These are phyloP conservation scores for Garcileccinum viscosum DNA, from an alignment of 1,284 basidiomycete genomes.

Conservation along the genomic window DNA sequence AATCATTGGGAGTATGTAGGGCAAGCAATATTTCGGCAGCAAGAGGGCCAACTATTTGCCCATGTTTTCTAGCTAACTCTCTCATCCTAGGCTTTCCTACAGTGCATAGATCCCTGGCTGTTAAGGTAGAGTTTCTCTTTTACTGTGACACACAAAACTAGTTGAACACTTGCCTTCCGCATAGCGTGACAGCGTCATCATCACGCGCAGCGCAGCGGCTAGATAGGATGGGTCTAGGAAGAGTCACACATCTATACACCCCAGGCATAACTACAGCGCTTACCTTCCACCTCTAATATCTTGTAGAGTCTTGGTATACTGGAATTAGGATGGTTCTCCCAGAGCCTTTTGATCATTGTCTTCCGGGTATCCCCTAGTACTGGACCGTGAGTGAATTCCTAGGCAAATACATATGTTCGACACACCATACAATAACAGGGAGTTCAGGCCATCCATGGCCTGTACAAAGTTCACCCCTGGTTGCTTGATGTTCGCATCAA, in stretches of 20 bases:
- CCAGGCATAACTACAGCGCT: neutral
- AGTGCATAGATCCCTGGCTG: slow-evolving; percentile 11
- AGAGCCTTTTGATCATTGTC: slow-evolving; percentile 17
- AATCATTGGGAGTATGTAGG: slow-evolving; percentile 10
- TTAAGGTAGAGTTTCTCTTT: neutral
- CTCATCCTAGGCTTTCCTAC: slow-evolving; percentile 12
- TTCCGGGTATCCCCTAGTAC: slow-evolving; percentile 19
- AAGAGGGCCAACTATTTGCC: slow-evolving; percentile 23
- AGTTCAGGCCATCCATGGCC: slow-evolving; percentile 30
- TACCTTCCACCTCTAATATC: slow-evolving; percentile 22
- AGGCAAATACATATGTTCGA: neutral
- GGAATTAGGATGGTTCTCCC: neutral
- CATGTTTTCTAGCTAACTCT: slow-evolving; percentile 20
- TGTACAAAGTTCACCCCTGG: slow-evolving; percentile 19
- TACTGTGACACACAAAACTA: neutral
- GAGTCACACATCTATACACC: neutral
- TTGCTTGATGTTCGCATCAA: slow-evolving; percentile 18
- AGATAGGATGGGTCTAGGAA: slow-evolving; percentile 17
- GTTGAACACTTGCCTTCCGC: slow-evolving; percentile 13
- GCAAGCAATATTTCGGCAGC: slow-evolving; percentile 26
- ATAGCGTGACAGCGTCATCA: slow-evolving; percentile 22
- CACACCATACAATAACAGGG: slow-evolving; percentile 19
- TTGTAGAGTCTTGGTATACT: slow-evolving; percentile 18
- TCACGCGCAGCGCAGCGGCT: slow-evolving; percentile 22
- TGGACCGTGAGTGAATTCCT: neutral